Conservation (phyloP, 768 basidiomycete species). For the Naganishia kalamii region DNA sequence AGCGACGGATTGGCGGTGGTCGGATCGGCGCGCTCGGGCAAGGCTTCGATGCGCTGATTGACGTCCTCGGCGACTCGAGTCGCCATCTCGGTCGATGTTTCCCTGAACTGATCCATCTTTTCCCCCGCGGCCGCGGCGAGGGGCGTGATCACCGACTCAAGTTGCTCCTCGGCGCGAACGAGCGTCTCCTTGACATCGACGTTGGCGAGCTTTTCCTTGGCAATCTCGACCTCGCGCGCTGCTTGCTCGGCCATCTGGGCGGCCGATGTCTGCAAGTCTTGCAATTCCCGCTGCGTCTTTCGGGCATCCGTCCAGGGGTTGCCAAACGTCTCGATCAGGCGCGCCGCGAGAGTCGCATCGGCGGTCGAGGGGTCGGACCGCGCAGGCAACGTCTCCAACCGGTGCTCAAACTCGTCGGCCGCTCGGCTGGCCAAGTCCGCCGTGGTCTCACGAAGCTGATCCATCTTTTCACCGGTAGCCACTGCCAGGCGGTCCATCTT, state of each 20-base stretch:
- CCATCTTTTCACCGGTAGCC: slow-evolving; percentile 13
- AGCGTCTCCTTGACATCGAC: neutral
- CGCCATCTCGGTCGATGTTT: neutral
- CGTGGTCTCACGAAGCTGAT: too few relatives aligned
- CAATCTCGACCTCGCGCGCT: too few relatives aligned
- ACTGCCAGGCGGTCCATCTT: slow-evolving; percentile 33
- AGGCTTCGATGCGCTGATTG: neutral
- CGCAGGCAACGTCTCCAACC: too few relatives aligned
- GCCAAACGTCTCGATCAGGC: neutral
- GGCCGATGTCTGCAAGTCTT: neutral
- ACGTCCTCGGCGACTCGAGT: neutral
- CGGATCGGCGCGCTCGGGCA: neutral
- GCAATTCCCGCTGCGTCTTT: neutral
- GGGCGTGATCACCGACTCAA: too few relatives aligned
- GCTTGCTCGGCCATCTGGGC: too few relatives aligned
- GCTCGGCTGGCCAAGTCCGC: too few relatives aligned
- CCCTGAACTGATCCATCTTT: neutral
- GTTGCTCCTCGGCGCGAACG: neutral
- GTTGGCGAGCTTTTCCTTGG: neutral
- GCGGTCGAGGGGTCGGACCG: too few relatives aligned
- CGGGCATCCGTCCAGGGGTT: neutral
- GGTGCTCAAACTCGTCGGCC: too few relatives aligned
- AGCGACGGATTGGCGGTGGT: neutral
- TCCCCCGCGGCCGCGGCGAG: neutral
- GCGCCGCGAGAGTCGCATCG: neutral